Evolutionary conservation across 169 alveolate species (phyloP), one percentile per base, ranked within the genome.

Genomic region (Plasmodium berghei): DNA sequence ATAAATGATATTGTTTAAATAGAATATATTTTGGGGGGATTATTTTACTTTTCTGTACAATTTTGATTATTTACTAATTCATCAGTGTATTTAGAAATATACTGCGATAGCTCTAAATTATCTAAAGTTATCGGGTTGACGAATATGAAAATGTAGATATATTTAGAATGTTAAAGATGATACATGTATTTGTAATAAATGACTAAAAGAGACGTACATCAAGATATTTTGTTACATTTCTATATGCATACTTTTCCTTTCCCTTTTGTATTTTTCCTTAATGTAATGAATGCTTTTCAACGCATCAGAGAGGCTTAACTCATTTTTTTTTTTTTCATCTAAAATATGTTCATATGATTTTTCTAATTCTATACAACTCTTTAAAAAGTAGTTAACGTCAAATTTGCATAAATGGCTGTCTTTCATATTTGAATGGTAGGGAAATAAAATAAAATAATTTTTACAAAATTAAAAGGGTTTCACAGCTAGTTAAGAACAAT

Each of bases 261-360:
- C 91, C 52, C 70, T 66, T 71, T 86, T 77, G 49, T 86, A 86
- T 63, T 86, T 72, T 63, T 86, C 87, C 34, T 86, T 86, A 20
- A 86, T 71, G 46, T 61, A 86, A 10, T 86, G 69, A 28, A 59
- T 22, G 26, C 54, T 70, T 34, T 54, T 86, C 18, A 61, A 26
- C 3, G 74, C 77, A 45, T 86, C 75, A 45, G 28, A 59, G 48
- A 86, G 59, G 22, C 48, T 86, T 28, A 69, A 52, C 45, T 86
- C 91, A 45, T 46, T 45, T 71, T 70, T 28, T 42, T 86, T 86
- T 86, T 86, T 86, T 73, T 62, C 75, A 52, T 40, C 64, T 61
- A 86, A 70, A n/a, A 86, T 26, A 24, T 70, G 28, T 86, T 70
- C 86, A 63, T 70, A 86, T 28, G 91, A 69, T 46, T 86, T 55